Percentiles rank a stretch among this genome's conserved stretches.
Conservation (phyloP, 306 rosid species). For the Cucumis melo region DNA sequence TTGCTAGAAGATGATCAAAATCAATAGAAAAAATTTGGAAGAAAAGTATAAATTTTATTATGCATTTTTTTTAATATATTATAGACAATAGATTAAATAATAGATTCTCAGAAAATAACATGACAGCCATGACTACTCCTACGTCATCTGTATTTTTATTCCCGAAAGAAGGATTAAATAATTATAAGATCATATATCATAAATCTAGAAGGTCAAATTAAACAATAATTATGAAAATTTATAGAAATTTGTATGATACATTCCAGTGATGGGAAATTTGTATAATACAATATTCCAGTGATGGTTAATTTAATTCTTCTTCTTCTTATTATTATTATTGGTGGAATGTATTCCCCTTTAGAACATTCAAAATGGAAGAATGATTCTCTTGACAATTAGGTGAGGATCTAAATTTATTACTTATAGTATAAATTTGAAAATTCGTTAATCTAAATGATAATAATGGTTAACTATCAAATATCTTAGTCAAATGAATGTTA, state of each 20-base stretch:
- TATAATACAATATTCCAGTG: neutral
- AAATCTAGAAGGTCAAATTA: constrained; percentile 10
- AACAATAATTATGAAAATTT: neutral
- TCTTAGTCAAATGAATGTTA: neutral
- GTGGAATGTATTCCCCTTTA: neutral
- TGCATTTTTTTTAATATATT: too few relatives aligned
- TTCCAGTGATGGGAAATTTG: neutral
- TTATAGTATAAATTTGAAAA: neutral
- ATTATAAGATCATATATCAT: constrained; percentile 5
- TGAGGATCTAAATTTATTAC: neutral
- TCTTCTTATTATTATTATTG: neutral
- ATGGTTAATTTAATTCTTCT: neutral
- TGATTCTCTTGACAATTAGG: neutral
- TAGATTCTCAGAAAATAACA: neutral
- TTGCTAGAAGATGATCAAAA: too few relatives aligned
- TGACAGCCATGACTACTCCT: neutral
- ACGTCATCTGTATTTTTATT: constrained; percentile 15
- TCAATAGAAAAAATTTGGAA: too few relatives aligned
- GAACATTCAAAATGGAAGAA: neutral
- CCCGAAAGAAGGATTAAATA: neutral
- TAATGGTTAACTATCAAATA: neutral
- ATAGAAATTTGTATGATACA: neutral
- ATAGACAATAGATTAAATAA: neutral
- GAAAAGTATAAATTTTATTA: too few relatives aligned
- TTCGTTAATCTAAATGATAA: neutral